Base-by-base conservation (phyloP, 768 basidiomycete species). In the Kwoniella botswanensis region DNA sequence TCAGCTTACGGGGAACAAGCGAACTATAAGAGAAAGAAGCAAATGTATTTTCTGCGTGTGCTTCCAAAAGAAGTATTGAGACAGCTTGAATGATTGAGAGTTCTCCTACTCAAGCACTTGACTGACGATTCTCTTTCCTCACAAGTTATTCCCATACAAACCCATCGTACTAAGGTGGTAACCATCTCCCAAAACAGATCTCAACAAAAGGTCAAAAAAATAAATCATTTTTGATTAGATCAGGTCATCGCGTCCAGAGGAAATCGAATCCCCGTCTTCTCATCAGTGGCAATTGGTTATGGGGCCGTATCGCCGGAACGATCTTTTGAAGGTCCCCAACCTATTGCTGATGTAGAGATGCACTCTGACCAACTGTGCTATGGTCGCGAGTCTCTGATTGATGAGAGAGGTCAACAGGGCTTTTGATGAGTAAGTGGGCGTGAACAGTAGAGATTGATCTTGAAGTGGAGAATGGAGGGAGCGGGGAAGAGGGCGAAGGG, bases 211-310 rank as follows among this genome's bases (percentile, higher is more conserved):
- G 35, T 7, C 35, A 35, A 35, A 35, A 7, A 35, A 35, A n/a
- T n/a, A 0, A 26, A 35, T 35, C 35, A 35, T 35, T 35, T 35
- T 35, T 35, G 35, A 35, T 35, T 1, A 35, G 24, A 55, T 58
- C 57, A 10, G 26, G 24, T 29, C 24, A 42, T 35, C 22, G 26
- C 73, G 63, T 42, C 67, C 73, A 71, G 73, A 35, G 67, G 73
- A 74, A 66, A 21, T 74, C 73, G 70, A 74, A 74, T 74, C 73
- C 70, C 70, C 70, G 63, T 69, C 73, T 71, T 66, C 64, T 55
- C 46, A 58, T 41, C 52, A 29, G 54, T 24, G 53, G 52, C 53
- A 55, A 53, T 54, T 21, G 57, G 26, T 58, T 42, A 58, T 58
- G 26, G 3, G 9, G 41, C 26, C 57, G 29, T 6, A 13, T 26